Evolutionary conservation across 345 rosid genomes (phyloP), one percentile per base, ranked within the genome.

Genomic region (Chamaenerion angustifolium): DNA sequence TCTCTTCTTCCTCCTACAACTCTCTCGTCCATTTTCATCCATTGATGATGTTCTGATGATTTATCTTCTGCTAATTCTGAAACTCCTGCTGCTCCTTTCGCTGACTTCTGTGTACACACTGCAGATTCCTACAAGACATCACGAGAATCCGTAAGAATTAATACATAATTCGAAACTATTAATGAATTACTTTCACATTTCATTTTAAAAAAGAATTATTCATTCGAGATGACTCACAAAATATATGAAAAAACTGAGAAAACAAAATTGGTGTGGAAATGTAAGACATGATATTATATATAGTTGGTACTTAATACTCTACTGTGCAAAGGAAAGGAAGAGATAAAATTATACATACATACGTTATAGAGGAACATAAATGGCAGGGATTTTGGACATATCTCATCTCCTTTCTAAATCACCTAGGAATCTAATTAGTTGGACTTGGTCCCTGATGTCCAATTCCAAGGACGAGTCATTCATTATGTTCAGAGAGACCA

Each of bases 11-110:
- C 55, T 60, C 67, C 82, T 21, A 21, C 2, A 21, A 21, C 25
- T 16, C 60, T 54, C 51, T 68, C 80, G 14, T 69, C 78, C 46
- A 70, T 59, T 58, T 66, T 74, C 52, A 62, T 56, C 82, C 78
- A 72, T 55, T 73, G 80, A 49, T 68, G 52, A 14, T 42, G 13
- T 16, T 49, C 17, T 48, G 54, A 49, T 31, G 56, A 40, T 49
- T 65, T 58, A 62, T 62, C n/a, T n/a, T n/a, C n/a, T n/a, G n/a
- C n/a, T n/a, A n/a, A 55, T 45, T 71, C 80, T 42, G 52, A 16
- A 60, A 71, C 65, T 58, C 56, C 58, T 21, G 52, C 60, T 56
- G 52, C 61, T 52, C 52, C 64, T 64, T 63, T 61, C 57, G 60
- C 64, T 56, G 74, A 65, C 61, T 53, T 65, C 48, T 62, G 71